Percentiles rank a stretch among this genome's conserved stretches.
These are phyloP conservation scores for Fusarium lyarnte DNA, from an alignment of 2,329 filamentous ascomycete species.

Conservation along the genomic window DNA sequence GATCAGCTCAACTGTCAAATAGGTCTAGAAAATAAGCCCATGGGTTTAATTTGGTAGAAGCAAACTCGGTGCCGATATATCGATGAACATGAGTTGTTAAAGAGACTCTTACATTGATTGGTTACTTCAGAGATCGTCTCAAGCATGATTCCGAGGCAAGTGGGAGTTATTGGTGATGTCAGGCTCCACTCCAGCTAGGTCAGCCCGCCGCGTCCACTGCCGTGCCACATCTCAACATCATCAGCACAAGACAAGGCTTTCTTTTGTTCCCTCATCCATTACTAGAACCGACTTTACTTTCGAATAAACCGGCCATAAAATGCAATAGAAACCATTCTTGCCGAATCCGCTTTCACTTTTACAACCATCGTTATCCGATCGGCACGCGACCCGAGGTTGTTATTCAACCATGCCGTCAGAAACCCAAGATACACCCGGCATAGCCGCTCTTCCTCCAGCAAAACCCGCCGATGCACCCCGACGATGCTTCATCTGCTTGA, in stretches of 20 bases:
- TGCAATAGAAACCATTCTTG: conserved; percentile 9
- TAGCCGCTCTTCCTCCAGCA: not conserved
- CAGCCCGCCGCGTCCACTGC: conserved; percentile 8
- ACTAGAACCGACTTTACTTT: not conserved
- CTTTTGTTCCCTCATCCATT: not conserved
- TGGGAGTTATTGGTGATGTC: conserved; percentile 26
- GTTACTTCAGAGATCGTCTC: not conserved
- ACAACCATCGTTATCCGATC: not conserved
- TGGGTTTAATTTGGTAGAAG: not conserved
- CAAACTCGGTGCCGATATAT: not conserved
- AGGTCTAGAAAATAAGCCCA: not conserved
- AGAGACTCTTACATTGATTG: conserved; percentile 6
- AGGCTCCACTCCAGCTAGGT: conserved; percentile 30
- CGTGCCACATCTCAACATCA: conserved; percentile 17
- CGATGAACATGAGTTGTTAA: not conserved
- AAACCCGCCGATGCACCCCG: conserved; percentile 45
- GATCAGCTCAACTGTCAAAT: not conserved
- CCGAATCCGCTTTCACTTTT: not conserved
- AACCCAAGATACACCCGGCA: conserved; percentile 1
- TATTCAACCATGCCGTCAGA: conserved; percentile 26
- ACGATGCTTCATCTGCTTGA: conserved; percentile 72
- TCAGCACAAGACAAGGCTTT: conserved; percentile 13
- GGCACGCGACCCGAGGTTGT: conserved; percentile 29
- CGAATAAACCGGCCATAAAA: not conserved
- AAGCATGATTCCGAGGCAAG: conserved; percentile 7